Percentiles rank a stretch among this genome's conserved stretches.
phyloP scores from a whole-genome alignment of 2,329 filamentous ascomycete genomes.

The Malbranchea zuffiana region DNA sequence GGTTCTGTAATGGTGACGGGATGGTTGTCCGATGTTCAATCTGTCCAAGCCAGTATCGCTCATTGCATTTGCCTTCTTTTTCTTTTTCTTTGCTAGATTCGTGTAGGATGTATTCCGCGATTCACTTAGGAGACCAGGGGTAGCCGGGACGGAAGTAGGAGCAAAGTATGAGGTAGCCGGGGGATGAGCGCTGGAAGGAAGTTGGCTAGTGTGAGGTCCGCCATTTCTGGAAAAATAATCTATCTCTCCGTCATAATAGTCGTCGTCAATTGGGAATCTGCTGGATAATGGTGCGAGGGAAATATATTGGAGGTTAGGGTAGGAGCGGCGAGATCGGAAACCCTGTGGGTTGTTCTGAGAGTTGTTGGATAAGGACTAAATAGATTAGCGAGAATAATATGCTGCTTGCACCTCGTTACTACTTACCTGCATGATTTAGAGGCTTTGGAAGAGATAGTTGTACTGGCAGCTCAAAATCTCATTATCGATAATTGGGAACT shows the following conservation, averaged over 20 bases:
- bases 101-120: constrained; percentile 31
- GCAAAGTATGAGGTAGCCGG: constrained; percentile 30
- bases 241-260: constrained; percentile 22
- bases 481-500: too few relatives aligned
- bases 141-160: constrained; percentile 33
- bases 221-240: constrained; percentile 13
- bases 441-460: too few relatives aligned
- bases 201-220: constrained; percentile 25
- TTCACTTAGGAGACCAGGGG: constrained; percentile 33
- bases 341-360: constrained; percentile 18
- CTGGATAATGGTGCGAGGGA: constrained; percentile 51
- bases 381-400: too few relatives aligned
- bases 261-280: constrained; percentile 43
- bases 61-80: constrained; percentile 23
- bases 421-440: too few relatives aligned
- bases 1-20: constrained; percentile 11
- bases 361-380: constrained; percentile 16
- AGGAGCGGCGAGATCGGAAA: constrained; percentile 42
- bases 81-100: constrained; percentile 23
- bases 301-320: constrained; percentile 49
- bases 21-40: constrained; percentile 20
- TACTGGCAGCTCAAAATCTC: too few relatives aligned
- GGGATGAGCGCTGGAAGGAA: too few relatives aligned
- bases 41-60: constrained; percentile 29
- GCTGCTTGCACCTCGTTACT: too few relatives aligned